These are phyloP conservation scores for Pelagophyceae sp. DNA, from an alignment of 352 stramenopile genomes.

Conservation along the genomic window DNA sequence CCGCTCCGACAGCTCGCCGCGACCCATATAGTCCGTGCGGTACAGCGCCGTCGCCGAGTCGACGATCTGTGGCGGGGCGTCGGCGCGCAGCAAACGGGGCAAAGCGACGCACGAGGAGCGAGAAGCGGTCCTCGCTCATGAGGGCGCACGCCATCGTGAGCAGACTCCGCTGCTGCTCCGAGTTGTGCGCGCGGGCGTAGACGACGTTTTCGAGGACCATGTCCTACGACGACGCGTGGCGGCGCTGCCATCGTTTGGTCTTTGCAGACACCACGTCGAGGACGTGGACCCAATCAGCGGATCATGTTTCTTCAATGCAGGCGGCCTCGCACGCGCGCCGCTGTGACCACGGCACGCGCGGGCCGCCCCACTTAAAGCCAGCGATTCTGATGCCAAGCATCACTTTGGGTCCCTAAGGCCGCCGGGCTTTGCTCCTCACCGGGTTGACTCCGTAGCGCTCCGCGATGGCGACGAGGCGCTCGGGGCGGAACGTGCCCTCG, in stretches of 20 bases:
- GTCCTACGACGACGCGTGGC: too few relatives aligned
- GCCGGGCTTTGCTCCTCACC: too few relatives aligned
- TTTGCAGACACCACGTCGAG: too few relatives aligned
- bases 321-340: not conserved
- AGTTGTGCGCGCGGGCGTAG: constrained; percentile 97
- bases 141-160: constrained; percentile 93
- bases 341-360: not conserved
- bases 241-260: too few relatives aligned
- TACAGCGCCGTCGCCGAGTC: constrained; percentile 96
- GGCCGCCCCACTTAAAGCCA: too few relatives aligned
- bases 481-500: constrained; percentile 94
- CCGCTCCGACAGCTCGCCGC: constrained; percentile 90
- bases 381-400: too few relatives aligned
- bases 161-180: constrained; percentile 94
- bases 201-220: constrained; percentile 95
- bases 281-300: too few relatives aligned
- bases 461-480: constrained; percentile 90
- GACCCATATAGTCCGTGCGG: constrained; percentile 94
- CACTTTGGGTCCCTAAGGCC: too few relatives aligned
- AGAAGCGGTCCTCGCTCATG: constrained; percentile 91
- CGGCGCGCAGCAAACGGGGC: too few relatives aligned
- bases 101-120: constrained; percentile 35
- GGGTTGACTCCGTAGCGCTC: constrained; percentile 92
- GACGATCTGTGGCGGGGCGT: constrained; percentile 80
- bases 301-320: too few relatives aligned